phyloP scores from a whole-genome alignment of 2,329 filamentous ascomycete species.

The Monilinia vaccinii-corymbosi region DNA sequence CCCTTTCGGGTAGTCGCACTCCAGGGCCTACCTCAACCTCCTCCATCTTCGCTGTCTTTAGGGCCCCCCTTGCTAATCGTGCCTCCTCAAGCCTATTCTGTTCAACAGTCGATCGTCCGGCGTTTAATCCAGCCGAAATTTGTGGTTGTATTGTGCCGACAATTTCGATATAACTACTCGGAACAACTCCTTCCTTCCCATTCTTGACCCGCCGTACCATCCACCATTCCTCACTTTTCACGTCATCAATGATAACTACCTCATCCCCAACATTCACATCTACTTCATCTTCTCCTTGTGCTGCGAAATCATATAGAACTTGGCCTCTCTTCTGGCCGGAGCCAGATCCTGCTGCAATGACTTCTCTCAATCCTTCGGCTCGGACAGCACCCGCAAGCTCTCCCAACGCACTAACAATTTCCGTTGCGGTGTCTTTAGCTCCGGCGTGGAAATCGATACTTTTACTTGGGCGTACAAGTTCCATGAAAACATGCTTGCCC shows the following conservation, averaged over 20 bases:
- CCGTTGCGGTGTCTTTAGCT: slow-evolving; percentile 90
- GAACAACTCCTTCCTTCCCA: slow-evolving; percentile 90
- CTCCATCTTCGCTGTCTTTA: slow-evolving; percentile 51
- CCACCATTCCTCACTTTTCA: slow-evolving; percentile 97
- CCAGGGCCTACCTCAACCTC: slow-evolving; percentile 68
- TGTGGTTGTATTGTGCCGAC: slow-evolving; percentile 54
- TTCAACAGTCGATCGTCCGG: slow-evolving; percentile 61
- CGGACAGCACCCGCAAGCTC: slow-evolving; percentile 80
- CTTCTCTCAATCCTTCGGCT: slow-evolving; percentile 76
- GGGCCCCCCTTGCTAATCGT: slow-evolving; percentile 70
- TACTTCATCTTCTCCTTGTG: slow-evolving; percentile 92
- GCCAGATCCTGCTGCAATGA: slow-evolving; percentile 70
- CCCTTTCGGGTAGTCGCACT: slow-evolving; percentile 66
- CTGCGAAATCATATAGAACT: slow-evolving; percentile 92
- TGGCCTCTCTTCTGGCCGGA: slow-evolving; percentile 69
- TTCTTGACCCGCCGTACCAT: slow-evolving; percentile 85
- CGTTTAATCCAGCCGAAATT: slow-evolving; percentile 45
- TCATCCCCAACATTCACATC: slow-evolving; percentile 86
- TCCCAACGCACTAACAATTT: slow-evolving; percentile 80
- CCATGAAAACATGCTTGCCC: slow-evolving; percentile 95
- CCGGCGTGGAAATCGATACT: slow-evolving; percentile 96
- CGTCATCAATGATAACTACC: slow-evolving; percentile 80
- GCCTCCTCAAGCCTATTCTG: slow-evolving; percentile 75
- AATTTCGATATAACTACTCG: slow-evolving; percentile 90
- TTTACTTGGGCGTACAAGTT: slow-evolving; percentile 84